Percentiles rank a stretch among this genome's conserved stretches.
Evolutionary conservation across 1,139 yeast genomes (phyloP).

Genomic region (Protomyces inundatus): DNA sequence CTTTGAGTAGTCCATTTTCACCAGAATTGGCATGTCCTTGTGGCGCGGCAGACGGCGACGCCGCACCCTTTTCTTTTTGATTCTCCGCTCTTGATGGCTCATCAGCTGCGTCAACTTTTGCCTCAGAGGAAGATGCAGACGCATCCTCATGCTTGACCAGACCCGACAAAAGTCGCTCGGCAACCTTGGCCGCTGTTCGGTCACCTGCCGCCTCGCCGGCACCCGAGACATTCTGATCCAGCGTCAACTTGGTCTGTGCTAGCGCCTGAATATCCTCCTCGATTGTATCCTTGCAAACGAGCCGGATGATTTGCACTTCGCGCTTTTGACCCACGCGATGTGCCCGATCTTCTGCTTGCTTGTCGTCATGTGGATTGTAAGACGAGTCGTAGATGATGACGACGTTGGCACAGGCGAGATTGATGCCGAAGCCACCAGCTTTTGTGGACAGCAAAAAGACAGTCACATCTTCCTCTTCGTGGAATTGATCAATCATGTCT

Average conservation of each 20-base stretch:
- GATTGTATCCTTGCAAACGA: slow-evolving; percentile 68
- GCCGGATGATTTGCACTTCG: slow-evolving; percentile 72
- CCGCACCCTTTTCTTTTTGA: no score
- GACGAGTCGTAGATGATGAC: slow-evolving; percentile 90
- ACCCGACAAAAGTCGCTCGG: neutral
- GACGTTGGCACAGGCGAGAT: slow-evolving; percentile 88
- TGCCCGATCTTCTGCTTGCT: slow-evolving; percentile 97
- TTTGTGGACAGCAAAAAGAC: slow-evolving; percentile 84
- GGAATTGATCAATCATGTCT: slow-evolving; percentile 68
- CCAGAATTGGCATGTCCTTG: no score
- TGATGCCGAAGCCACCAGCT: slow-evolving; percentile 98
- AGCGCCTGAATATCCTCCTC: slow-evolving; percentile 83
- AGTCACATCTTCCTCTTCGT: slow-evolving; percentile 75
- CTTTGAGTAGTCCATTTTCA: no score
- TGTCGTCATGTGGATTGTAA: slow-evolving; percentile 96
- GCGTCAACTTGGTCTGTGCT: slow-evolving; percentile 84
- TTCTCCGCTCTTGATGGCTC: no score
- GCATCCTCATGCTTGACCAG: neutral
- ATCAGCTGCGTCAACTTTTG: no score
- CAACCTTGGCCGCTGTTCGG: slow-evolving; percentile 44
- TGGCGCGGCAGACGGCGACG: no score
- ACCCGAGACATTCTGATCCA: slow-evolving; percentile 63
- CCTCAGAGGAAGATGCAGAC: neutral
- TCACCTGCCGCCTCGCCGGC: slow-evolving; percentile 45
- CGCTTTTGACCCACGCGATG: slow-evolving; percentile 95